Base-by-base conservation (phyloP, 306 rosid species). In the Purshia tridentata region DNA sequence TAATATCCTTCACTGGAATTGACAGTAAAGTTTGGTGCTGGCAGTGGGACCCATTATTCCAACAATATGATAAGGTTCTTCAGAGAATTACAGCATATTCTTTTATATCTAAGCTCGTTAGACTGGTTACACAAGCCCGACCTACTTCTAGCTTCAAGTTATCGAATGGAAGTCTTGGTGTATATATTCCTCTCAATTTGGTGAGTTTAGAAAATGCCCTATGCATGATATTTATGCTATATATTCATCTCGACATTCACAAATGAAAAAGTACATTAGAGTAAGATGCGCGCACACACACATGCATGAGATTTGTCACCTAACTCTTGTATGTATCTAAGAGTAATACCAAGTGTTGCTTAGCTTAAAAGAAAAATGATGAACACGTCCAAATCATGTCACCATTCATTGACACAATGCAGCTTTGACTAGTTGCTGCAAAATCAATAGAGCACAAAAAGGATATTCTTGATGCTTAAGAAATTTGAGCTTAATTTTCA, bases 11-110 rank as follows among this genome's bases (percentile, higher is more conserved):
- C 18, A 16, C 52, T 9, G 18, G 29, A 37, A 48, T 61, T n/a
- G 57, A 70, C 39, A 13, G 68, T 48, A 4, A 8, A 23, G 55
- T 59, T 59, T 60, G 44, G 29, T 76, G 75, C 42, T 64, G 23
- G 54, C 51, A 29, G 23, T 67, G 70, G 78, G 72, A 52, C 77
- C 74, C 65, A 16, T 5, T 50, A 40, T 51, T 22, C 14, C 55
- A 18, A 8, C 16, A 48, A 55, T 35, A 74, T 62, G 2, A 29
- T 22, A 70, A 42, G 13, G 14, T 66, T 41, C 41, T 56, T 54
- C 0, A 39, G 47, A 48, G 60, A 37, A 58, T 54, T 29, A 19
- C 18, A 67, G 72, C 81, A 67, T 72, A 81, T 72, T 70, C 35
- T 29, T 29, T 29, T 29, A 23, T 23, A 29, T 29, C 35, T 29